Conservation (phyloP, 345 rosid species). For the Euclidium syriacum region DNA sequence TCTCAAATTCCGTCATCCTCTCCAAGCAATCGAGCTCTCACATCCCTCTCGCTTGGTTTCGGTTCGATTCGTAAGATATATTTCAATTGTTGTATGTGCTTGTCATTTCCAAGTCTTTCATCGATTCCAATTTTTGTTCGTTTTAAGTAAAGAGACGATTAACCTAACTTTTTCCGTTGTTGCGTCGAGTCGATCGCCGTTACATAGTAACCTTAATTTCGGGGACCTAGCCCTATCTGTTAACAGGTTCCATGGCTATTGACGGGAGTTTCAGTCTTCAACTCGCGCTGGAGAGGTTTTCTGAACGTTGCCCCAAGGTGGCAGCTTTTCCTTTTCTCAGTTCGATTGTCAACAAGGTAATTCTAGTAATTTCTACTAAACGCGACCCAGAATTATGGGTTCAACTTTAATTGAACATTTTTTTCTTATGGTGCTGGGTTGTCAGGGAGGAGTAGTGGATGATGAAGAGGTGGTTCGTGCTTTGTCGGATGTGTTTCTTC, state of each 20-base stretch:
- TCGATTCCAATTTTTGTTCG: background rate
- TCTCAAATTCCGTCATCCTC: too few relatives aligned
- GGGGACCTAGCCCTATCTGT: background rate
- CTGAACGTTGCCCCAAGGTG: conserved; percentile 60
- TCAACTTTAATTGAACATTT: background rate
- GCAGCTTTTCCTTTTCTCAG: conserved; percentile 27
- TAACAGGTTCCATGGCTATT: conserved; percentile 45
- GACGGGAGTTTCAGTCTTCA: conserved; percentile 69
- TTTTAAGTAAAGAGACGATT: background rate
- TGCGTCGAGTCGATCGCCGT: background rate
- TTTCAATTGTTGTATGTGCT: background rate
- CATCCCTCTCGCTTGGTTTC: background rate
- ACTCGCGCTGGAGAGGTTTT: conserved; percentile 49
- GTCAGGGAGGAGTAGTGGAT: conserved; percentile 42
- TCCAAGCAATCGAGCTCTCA: too few relatives aligned
- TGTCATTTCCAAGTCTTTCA: background rate
- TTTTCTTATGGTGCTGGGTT: background rate
- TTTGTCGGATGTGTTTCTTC: conserved; percentile 55
- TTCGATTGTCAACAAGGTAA: conserved; percentile 41
- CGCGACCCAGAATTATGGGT: background rate
- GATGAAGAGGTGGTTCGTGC: conserved; percentile 55
- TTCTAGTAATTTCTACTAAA: background rate
- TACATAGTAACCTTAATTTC: background rate
- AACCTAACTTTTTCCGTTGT: background rate
- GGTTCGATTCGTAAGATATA: background rate